Evolutionary conservation across 2,329 filamentous ascomycete species (phyloP).

Genomic region (Endoconidiophora laricicola): DNA sequence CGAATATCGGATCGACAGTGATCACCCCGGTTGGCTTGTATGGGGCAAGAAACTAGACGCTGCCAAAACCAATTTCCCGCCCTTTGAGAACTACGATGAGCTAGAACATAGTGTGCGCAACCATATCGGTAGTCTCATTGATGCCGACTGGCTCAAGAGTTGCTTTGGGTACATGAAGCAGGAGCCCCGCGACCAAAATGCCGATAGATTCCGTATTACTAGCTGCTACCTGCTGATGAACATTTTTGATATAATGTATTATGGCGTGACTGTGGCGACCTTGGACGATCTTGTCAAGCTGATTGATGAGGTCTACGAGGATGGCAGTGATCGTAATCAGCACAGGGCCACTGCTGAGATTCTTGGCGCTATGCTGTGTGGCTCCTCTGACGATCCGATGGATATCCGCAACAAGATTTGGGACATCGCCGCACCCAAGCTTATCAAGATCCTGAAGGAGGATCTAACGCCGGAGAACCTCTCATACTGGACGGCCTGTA

Average conservation of each 20-base stretch:
- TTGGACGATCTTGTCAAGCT: slow-evolving; percentile 81
- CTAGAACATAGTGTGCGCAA: slow-evolving; percentile 56
- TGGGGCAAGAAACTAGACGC: slow-evolving; percentile 82
- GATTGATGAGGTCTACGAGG: slow-evolving; percentile 60
- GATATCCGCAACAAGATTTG: slow-evolving; percentile 63
- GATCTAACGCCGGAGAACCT: slow-evolving; percentile 88
- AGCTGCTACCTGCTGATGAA: slow-evolving; percentile 78
- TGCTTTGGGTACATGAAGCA: slow-evolving; percentile 93
- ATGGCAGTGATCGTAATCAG: slow-evolving; percentile 94
- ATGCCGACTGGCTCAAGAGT: slow-evolving; percentile 68
- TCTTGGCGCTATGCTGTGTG: slow-evolving; percentile 65
- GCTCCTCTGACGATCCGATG: slow-evolving; percentile 60
- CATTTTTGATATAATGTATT: slow-evolving; percentile 76
- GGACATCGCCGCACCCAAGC: slow-evolving; percentile 78
- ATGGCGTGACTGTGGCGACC: slow-evolving; percentile 57
- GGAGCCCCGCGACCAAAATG: slow-evolving; percentile 65
- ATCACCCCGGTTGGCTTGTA: slow-evolving; percentile 90
- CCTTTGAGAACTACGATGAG: slow-evolving; percentile 59
- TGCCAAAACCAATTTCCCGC: slow-evolving; percentile 53
- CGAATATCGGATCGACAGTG: slow-evolving; percentile 79
- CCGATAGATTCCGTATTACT: slow-evolving; percentile 79
- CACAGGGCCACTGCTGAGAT: slow-evolving; percentile 93
- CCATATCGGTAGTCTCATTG: slow-evolving; percentile 66
- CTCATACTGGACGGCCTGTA: slow-evolving; percentile 84
- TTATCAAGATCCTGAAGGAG: slow-evolving; percentile 75